Evolutionary conservation across 202 grass and related monocot genomes (phyloP).

Genomic region (Saccharum hybrid): DNA sequence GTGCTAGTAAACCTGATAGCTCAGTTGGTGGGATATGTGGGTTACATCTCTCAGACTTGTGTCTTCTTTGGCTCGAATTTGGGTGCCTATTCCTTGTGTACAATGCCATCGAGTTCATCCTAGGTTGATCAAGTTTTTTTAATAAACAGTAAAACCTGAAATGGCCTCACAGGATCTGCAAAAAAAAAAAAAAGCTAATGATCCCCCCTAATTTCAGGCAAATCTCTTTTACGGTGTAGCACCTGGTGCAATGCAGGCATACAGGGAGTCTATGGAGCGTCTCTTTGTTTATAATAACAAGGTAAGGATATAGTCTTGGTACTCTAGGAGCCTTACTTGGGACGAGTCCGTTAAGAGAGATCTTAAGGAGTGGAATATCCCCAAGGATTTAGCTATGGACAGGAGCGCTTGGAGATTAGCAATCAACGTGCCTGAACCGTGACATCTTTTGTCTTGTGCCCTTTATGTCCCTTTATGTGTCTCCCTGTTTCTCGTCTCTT

Average conservation of each 20-base stretch:
- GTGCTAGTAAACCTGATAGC: conserved; percentile 2
- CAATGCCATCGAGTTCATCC: not conserved
- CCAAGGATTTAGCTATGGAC: no score
- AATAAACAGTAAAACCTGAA: not conserved
- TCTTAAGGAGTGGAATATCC: no score
- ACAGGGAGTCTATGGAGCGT: conserved; percentile 74
- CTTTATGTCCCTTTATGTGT: no score
- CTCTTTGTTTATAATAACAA: conserved; percentile 66
- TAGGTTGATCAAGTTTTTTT: not conserved
- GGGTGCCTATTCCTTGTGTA: not conserved
- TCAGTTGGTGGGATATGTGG: not conserved
- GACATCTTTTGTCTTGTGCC: no score
- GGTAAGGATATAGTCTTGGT: conserved; percentile 47
- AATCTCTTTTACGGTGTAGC: conserved; percentile 86
- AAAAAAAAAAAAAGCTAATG: not conserved
- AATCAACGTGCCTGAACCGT: no score
- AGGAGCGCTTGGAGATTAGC: no score
- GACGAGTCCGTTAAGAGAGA: no score
- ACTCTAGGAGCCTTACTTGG: conserved; percentile 5
- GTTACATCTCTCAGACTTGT: not conserved
- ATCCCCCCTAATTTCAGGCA: conserved; percentile 54
- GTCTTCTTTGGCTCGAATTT: not conserved
- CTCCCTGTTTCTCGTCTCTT: no score
- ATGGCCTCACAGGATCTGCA: not conserved
- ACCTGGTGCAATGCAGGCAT: conserved; percentile 78